Percentiles rank a stretch among this genome's conserved stretches.
Evolutionary conservation across 2,329 filamentous ascomycete species (phyloP).

Genomic region (Xylaria sp.): DNA sequence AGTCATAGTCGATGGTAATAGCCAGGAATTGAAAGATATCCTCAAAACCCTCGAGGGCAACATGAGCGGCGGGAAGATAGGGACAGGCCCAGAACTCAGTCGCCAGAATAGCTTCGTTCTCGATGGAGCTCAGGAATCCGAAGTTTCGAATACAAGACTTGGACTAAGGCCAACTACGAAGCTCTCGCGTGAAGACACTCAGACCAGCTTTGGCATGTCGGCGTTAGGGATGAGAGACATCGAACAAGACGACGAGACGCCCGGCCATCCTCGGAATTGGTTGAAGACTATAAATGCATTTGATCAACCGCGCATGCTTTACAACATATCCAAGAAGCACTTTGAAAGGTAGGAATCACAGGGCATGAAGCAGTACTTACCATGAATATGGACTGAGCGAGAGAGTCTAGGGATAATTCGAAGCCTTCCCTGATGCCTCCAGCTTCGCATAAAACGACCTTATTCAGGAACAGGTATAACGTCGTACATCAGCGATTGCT

Average conservation of each 20-base stretch:
- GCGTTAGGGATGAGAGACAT: constrained; percentile 48
- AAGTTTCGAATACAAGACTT: constrained; percentile 50
- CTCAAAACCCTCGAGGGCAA: constrained; percentile 78
- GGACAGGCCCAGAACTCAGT: constrained; percentile 50
- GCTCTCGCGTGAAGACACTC: constrained; percentile 54
- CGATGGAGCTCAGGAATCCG: constrained; percentile 47
- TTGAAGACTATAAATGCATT: constrained; percentile 78
- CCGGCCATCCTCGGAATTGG: constrained; percentile 72
- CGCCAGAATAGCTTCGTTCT: constrained; percentile 62
- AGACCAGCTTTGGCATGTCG: constrained; percentile 60
- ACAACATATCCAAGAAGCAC: constrained; percentile 78
- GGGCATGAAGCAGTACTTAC: not conserved
- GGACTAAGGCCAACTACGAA: constrained; percentile 45
- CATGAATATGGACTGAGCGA: constrained; percentile 4
- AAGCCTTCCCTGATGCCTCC: constrained; percentile 69
- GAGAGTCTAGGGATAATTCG: constrained; percentile 47
- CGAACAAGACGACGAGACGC: constrained; percentile 54
- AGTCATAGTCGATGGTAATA: constrained; percentile 82
- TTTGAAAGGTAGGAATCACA: constrained; percentile 63
- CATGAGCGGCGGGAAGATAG: constrained; percentile 78
- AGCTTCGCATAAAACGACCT: constrained; percentile 72
- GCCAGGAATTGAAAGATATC: constrained; percentile 71
- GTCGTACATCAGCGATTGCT: constrained; percentile 87
- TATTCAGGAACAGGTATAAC: constrained; percentile 88
- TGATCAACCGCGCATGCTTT: constrained; percentile 73